Evolutionary conservation across 1,139 yeast genomes (phyloP), one percentile per base, ranked within the genome.

Genomic region (Saccharomyces hybrid): DNA sequence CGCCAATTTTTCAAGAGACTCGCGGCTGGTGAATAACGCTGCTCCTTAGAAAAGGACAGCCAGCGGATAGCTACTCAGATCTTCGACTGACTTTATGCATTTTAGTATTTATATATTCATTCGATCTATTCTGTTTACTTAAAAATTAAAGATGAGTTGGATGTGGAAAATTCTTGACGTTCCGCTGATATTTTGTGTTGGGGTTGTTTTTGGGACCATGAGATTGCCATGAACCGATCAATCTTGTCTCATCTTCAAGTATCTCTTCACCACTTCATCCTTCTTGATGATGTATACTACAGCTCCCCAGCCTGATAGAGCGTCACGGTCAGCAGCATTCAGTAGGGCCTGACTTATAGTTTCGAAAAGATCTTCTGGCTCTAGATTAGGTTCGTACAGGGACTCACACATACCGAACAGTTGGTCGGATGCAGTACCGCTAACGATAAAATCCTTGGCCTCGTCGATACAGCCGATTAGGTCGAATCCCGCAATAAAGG

Each of bases 291-390:
- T 76, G 72, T 93, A 91, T 44, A 95, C 99, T 34, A 88, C 88
- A 14, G 96, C 97, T 66, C 99, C 99, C 97, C 98, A 93, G 59
- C 99, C 99, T 52, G 96, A 85, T 60, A 95, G 78, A 5, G 98
- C 96, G 74, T 95, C 99, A 78, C 99, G 86, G 72, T 95, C 99
- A 48, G 88, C 95, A 25, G 97, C 98, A 71, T 88, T 90, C 74
- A 93, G 78, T 60, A 95, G 76, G 0, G 97, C 91, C 74, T 95
- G 99, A 64, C 96, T 86, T 63, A 91, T 87, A 49, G 98, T 91
- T 72, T 95, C 99, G 70, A 95, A 95, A 66, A 95, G 78, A 70
- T 93, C 97, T 62, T 95, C 99, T 4, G 99, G 93, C 71, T 83
- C 97, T 65, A 93, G 78, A 67, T 86, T 76, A 46, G 98, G 98